Evolutionary conservation across 1,139 yeast genomes (phyloP), one percentile per base, ranked within the genome.

Genomic region (Tardiomyces depauwii): DNA sequence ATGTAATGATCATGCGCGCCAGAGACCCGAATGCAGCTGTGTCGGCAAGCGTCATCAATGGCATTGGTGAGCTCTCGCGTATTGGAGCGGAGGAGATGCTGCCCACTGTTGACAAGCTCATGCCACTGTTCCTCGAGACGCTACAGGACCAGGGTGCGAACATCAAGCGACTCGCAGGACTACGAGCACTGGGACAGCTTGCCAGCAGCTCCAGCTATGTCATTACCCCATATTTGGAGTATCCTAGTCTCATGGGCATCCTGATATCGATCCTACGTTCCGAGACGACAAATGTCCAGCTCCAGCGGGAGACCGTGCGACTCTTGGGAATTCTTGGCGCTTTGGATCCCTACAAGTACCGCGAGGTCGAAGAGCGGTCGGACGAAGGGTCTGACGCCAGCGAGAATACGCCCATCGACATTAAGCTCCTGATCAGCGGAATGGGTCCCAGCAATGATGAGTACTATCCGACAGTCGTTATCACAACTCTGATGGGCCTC

Each of bases 271-370:
- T 91, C 40, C 68, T 91, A 49, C 84, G 83, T 53, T 79, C 88
- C 52, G 60, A 59, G 39, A 96, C 88, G 56, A 77, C 82, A 13
- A 79, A 93, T 0, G 75, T 81, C 1, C 68, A 76, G 2, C 80
- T 86, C 5, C 76, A 93, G 56, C 71, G 96, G 49, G 97, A 89
- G 61, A 83, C 96, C 0, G 96, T 91, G 0, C 73, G 91, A 53
- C 67, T 91, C 19, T 69, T 91, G 51, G 99, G 99, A 58, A 88
- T 89, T 39, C 68, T 93, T 41, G 99, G 99, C 49, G 98, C 98
- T 0, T 70, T 93, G 45, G 98, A 93, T 64, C 99, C 99, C 1
- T 91, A 89, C 61, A 88, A 86, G 58, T 93, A 88, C 56, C 78
- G 96, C 46, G 96, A 87, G 58, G 88, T 89, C 10, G 97, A 89